These are phyloP conservation scores for Murraya koenigii DNA, from an alignment of 345 rosid genomes.

Conservation along the genomic window DNA sequence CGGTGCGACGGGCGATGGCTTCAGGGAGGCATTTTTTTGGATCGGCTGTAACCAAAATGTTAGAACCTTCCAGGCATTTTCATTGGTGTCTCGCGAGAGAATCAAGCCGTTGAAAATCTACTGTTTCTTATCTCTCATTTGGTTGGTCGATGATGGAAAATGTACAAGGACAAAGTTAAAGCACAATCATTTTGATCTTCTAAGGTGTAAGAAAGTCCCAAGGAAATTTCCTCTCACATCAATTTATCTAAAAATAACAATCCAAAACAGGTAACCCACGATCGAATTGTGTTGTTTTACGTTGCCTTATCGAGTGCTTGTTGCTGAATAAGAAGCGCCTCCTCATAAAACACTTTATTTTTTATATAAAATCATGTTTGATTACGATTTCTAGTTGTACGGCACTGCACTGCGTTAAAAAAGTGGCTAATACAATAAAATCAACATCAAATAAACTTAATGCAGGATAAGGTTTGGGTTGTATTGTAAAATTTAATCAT, in stretches of 20 bases:
- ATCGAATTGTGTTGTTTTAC: neutral
- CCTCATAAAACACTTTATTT: neutral
- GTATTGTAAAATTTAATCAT: no score
- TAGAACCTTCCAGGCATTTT: slow-evolving; percentile 37
- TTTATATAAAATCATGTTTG: no score
- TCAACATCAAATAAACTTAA: no score
- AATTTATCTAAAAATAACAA: neutral
- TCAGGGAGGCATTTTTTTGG: no score
- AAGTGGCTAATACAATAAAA: no score
- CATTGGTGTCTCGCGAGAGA: slow-evolving; percentile 17
- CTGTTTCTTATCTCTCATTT: neutral
- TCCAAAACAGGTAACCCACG: neutral
- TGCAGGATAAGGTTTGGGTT: no score
- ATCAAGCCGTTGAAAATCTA: neutral
- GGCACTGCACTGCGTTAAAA: no score
- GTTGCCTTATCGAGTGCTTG: neutral
- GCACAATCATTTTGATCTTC: neutral
- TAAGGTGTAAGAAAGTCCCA: neutral
- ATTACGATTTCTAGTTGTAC: no score
- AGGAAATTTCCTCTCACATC: slow-evolving; percentile 10
- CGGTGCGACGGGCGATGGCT: no score
- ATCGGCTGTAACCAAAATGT: no score
- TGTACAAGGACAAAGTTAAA: neutral
- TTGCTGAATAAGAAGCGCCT: neutral
- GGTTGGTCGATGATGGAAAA: neutral